Percentiles rank a stretch among this genome's conserved stretches.
Conservation (phyloP, 345 rosid species). For the Citrus unshiu region DNA sequence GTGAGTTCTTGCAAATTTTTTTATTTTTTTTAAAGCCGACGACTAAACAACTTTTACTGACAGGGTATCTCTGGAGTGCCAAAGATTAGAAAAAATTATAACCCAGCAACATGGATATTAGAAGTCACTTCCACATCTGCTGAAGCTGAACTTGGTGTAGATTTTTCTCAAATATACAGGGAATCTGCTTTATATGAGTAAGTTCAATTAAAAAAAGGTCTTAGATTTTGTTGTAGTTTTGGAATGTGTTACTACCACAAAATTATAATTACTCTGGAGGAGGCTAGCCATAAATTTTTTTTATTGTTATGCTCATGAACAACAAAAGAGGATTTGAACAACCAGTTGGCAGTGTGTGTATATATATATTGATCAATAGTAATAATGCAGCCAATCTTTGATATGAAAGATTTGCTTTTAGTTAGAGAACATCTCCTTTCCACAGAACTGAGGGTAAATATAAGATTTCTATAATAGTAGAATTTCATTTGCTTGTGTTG, state of each 20-base stretch:
- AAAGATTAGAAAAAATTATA: conserved; percentile 56
- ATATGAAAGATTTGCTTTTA: background rate
- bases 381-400: too few relatives aligned
- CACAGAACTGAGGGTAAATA: too few relatives aligned
- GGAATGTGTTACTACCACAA: background rate
- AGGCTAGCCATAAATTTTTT: too few relatives aligned
- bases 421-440: too few relatives aligned
- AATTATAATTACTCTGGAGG: too few relatives aligned
- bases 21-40: background rate
- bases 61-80: conserved; percentile 57
- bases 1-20: conserved; percentile 21
- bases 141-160: conserved; percentile 57
- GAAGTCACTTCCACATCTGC: conserved; percentile 58
- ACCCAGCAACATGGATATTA: conserved; percentile 89
- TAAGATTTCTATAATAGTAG: too few relatives aligned
- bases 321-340: too few relatives aligned
- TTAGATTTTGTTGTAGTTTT: background rate
- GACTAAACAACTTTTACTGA: background rate
- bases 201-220: conserved; percentile 14
- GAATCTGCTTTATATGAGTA: conserved; percentile 49
- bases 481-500: background rate
- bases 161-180: conserved; percentile 51
- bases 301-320: too few relatives aligned
- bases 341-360: too few relatives aligned
- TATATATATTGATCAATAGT: too few relatives aligned